These are phyloP conservation scores for Blepharisma japonicum DNA, from an alignment of 73 alveolate species.

Conservation along the genomic window DNA sequence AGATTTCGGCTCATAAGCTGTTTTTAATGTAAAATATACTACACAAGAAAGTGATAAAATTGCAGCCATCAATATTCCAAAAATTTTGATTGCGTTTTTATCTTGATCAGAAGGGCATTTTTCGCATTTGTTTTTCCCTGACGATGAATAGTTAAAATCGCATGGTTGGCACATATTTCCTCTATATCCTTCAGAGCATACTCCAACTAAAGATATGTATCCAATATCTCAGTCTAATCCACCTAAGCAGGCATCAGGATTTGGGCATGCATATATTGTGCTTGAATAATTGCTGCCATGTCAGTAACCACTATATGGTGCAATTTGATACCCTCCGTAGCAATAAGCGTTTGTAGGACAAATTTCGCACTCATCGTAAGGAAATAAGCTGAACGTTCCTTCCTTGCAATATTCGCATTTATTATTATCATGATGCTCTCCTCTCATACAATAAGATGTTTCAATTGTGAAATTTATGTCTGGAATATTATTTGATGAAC, in stretches of 20 bases:
- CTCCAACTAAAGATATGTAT: constrained; percentile 46
- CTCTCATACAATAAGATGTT: not conserved
- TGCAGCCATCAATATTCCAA: not conserved
- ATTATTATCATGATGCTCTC: not conserved
- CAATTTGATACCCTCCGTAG: constrained; percentile 16
- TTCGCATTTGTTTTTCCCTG: constrained; percentile 49
- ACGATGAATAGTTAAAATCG: constrained; percentile 55
- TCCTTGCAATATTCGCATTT: not conserved
- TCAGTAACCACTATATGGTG: constrained; percentile 16
- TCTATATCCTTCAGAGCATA: constrained; percentile 56
- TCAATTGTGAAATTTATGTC: not conserved
- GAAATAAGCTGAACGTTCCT: not conserved
- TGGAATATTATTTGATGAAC: not conserved
- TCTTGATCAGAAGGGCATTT: constrained; percentile 40
- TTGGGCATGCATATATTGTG: constrained; percentile 40
- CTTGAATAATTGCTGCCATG: not conserved
- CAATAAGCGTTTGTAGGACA: not conserved
- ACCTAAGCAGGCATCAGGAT: constrained; percentile 48
- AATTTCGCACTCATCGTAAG: not conserved
- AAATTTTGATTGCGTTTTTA: no score
- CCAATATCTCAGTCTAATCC: constrained; percentile 23
- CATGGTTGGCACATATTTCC: constrained; percentile 67
- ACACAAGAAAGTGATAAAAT: not conserved
- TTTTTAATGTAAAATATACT: constrained; percentile 28
- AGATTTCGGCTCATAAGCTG: constrained; percentile 39